Percentiles rank a stretch among this genome's conserved stretches.
These are phyloP conservation scores for Phytophthora idaei DNA, from an alignment of 352 stramenopile species.

Conservation along the genomic window DNA sequence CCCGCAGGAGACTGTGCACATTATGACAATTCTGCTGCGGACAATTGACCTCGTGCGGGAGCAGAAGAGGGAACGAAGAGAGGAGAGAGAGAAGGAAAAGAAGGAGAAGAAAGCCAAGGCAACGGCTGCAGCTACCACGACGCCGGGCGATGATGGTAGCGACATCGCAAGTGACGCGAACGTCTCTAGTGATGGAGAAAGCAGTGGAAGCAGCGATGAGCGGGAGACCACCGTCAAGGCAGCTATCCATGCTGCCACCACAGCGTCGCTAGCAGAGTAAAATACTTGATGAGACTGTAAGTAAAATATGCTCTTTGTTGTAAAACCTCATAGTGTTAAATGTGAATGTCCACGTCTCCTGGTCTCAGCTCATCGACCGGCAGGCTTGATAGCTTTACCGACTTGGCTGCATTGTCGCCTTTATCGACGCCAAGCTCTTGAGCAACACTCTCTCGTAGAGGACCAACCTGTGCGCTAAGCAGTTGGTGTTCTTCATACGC, in stretches of 20 bases:
- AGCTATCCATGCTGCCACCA: constrained; percentile 68
- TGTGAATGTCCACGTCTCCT: constrained; percentile 19
- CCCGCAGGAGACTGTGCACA: constrained; percentile 94
- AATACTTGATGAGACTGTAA: constrained; percentile 13
- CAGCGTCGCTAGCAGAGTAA: constrained; percentile 31
- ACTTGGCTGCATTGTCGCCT: constrained; percentile 1
- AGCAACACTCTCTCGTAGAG: constrained; percentile 17
- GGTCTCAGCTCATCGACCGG: constrained; percentile 22
- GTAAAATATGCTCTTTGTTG: constrained; percentile 24
- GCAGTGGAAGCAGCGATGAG: constrained; percentile 38
- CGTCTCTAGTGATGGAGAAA: constrained; percentile 35
- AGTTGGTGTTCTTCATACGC: constrained; percentile 54
- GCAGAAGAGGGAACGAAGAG: constrained; percentile 40
- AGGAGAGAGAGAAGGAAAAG: constrained; percentile 31
- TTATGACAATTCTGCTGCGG: constrained; percentile 93
- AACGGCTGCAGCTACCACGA: constrained; percentile 6
- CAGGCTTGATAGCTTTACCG: constrained; percentile 6
- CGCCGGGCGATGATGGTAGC: constrained; percentile 29
- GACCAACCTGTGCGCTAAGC: constrained; percentile 23
- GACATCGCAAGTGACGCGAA: constrained; percentile 28
- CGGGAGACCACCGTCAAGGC: constrained; percentile 62
- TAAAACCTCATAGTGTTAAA: constrained; percentile 3
- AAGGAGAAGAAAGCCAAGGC: constrained; percentile 13
- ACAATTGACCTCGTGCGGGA: constrained; percentile 53
- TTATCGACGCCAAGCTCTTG: constrained; percentile 22